Evolutionary conservation across 2,329 filamentous ascomycete genomes (phyloP).

Genomic region (Rutstroemia sydowiana): DNA sequence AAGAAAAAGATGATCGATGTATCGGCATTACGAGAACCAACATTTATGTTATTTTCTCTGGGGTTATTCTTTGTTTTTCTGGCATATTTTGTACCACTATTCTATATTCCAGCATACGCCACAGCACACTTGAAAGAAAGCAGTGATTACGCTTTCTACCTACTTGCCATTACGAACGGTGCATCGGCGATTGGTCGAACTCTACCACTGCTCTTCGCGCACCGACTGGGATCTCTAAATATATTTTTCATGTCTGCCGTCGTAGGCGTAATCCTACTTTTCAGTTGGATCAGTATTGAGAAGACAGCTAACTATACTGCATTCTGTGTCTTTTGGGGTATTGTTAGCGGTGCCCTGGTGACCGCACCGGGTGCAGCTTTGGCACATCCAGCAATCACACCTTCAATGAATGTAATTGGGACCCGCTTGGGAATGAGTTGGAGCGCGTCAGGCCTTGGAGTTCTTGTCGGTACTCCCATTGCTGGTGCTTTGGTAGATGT

Average conservation of each 20-base stretch:
- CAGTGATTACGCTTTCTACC: slow-evolving; percentile 34
- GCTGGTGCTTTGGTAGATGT: neutral
- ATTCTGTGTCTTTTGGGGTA: slow-evolving; percentile 71
- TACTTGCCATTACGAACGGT: slow-evolving; percentile 44
- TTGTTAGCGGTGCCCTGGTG: slow-evolving; percentile 52
- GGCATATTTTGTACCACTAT: slow-evolving; percentile 44
- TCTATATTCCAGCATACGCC: slow-evolving; percentile 37
- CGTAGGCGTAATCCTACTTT: neutral
- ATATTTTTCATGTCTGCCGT: slow-evolving; percentile 27
- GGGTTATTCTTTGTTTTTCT: slow-evolving; percentile 37
- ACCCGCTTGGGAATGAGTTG: slow-evolving; percentile 10
- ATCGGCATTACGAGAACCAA: slow-evolving; percentile 29
- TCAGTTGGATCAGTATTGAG: slow-evolving; percentile 39
- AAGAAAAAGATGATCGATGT: neutral
- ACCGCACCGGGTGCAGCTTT: neutral
- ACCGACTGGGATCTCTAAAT: slow-evolving; percentile 44
- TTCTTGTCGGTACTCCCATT: slow-evolving; percentile 12
- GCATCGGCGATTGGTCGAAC: slow-evolving; percentile 45
- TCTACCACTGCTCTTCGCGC: slow-evolving; percentile 42
- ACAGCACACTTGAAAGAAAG: slow-evolving; percentile 35
- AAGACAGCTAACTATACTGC: slow-evolving; percentile 56
- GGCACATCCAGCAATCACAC: neutral
- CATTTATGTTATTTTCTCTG: slow-evolving; percentile 30
- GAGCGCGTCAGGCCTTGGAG: neutral
- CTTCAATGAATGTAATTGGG: slow-evolving; percentile 3